Conservation (phyloP, 148 eudicot species). For the Nyssa sinensis region DNA sequence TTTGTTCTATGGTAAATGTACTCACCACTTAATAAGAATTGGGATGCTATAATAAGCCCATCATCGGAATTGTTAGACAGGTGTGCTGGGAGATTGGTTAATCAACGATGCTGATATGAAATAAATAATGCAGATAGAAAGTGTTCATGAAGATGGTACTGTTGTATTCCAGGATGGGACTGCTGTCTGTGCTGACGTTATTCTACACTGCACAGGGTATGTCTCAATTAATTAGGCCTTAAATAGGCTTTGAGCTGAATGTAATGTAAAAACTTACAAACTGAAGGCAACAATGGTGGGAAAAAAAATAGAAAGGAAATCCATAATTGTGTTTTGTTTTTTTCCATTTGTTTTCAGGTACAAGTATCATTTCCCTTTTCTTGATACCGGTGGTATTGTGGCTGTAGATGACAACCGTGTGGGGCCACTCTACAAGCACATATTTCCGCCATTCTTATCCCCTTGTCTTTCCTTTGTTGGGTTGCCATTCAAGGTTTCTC, state of each 20-base stretch:
- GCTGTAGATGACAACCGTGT: conserved; percentile 69
- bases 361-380: conserved; percentile 72
- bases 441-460: conserved; percentile 61
- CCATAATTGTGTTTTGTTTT: not conserved
- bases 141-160: conserved; percentile 53
- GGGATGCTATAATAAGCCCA: not conserved
- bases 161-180: conserved; percentile 53
- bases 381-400: conserved; percentile 39
- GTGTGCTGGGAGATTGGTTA: conserved; percentile 23
- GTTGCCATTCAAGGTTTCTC: conserved; percentile 71
- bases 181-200: conserved; percentile 49
- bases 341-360: conserved; percentile 38
- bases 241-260: too few species aligned
- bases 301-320: not conserved
- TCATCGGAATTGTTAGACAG: conserved; percentile 7
- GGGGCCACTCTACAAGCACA: conserved; percentile 78
- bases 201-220: conserved; percentile 79
- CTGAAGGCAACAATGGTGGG: too few species aligned
- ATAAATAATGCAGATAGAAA: too few species aligned
- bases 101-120: too few species aligned
- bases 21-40: conserved; percentile 27
- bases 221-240: not conserved
- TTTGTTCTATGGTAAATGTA: conserved; percentile 62
- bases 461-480: conserved; percentile 79
- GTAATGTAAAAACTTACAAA: too few species aligned